Evolutionary conservation across 306 rosid genomes (phyloP), one percentile per base, ranked within the genome.

Genomic region (Lathyrus aphaca): DNA sequence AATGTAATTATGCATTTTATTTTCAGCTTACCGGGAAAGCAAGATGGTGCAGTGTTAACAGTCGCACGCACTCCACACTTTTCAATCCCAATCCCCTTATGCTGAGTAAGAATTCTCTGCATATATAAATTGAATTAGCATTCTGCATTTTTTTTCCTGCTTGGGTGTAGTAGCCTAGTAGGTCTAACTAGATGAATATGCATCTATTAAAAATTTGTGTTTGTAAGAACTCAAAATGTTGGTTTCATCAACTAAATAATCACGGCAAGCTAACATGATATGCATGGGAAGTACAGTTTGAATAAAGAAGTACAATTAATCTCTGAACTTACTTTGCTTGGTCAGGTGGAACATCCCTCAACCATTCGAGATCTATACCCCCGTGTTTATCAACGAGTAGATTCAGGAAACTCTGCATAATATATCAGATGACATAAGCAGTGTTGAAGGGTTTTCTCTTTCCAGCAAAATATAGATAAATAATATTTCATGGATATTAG

Each of bases 1-100:
- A 42, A 48, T 61, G 16, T 48, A 64, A 32, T 70, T 45, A 61
- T 63, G 70, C 19, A 48, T 71, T 18, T 59, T 68, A 19, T 40
- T 67, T 49, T 38, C 32, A 63, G 76, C 99, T 89, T 86, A 95
- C 99, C 21, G 99, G 99, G 79, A 95, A 95, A 68, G 99, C 99
- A 77, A 95, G 97, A 74, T 95, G 99, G 86, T 89, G 99, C 66
- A 95, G 93, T 40, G 99, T 95, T 81, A 95, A 79, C 70, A 95
- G 99, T 71, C 99, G 86, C 79, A 95, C 99, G 17, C 99, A 95
- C 74, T 95, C 99, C 77, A 95, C 99, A 39, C 99, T 95, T 86
- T 95, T 95, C 80, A 95, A 81, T 55, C 99, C 99, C 83, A 95
- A 61, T 72, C 99, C 99, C 49, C 83, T 90, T 68, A 95, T 25